Base-by-base conservation (phyloP, 768 basidiomycete species). In the Trametes cingulata region DNA sequence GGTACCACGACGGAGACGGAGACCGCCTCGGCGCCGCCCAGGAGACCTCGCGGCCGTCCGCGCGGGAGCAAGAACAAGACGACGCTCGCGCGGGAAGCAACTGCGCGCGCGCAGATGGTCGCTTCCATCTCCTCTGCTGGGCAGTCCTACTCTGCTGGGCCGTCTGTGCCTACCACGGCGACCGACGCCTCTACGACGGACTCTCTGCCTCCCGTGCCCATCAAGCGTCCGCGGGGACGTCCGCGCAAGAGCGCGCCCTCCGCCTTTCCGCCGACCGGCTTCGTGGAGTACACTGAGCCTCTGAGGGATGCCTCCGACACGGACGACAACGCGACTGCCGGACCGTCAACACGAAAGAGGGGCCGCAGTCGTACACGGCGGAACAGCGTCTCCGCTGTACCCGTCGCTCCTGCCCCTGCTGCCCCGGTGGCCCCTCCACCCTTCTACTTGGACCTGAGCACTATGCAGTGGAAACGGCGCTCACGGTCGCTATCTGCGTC, bases 51-150 rank as follows among this genome's bases (percentile, higher is more conserved):
- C 0, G 60, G 60, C 10, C 47, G 60, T 3, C 60, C 53, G 13
- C 52, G 29, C 3, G 61, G 61, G 25, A 56, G 61, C 51, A 62
- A 62, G 56, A 62, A 62, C 39, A 57, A 46, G 37, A 25, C 35
- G 2, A 57, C 61, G 15, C 39, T 57, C 25, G 43, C 35, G 20
- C 61, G 61, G 14, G 61, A 57, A 10, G 45, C 55, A 14, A 35
- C 29, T 5, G 51, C 43, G 24, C 27, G 52, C 2, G 29, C n/a
- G 8, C 25, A 27, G n/a, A 4, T n/a, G 2, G 15, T 53, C 5
- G 19, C 37, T 6, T 40, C 20, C 1, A 37, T 24, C 12, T 24
- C 47, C 10, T 15, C 46, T 22, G 24, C 20, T 22, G 24, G 19
- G 43, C 25, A 0, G 10, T 15, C 22, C 39, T n/a, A 17, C 25